Percentiles rank a stretch among this genome's conserved stretches.
phyloP scores from a whole-genome alignment of 1,139 yeast species.

The Blastobotrys malaysiensis region DNA sequence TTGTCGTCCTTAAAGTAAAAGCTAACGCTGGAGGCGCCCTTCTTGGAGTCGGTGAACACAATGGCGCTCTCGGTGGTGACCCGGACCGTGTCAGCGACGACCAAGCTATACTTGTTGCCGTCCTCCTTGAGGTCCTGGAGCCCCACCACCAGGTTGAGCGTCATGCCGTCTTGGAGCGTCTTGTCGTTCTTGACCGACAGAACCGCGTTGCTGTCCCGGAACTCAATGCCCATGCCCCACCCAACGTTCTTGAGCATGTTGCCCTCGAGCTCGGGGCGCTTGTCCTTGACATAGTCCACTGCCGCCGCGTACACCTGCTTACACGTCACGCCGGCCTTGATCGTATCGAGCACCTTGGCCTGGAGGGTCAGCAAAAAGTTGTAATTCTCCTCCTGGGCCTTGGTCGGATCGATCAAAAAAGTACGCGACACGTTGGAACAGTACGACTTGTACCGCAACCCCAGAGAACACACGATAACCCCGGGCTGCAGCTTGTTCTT shows the following conservation, averaged over 20 bases:
- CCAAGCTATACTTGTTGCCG: conserved; percentile 56
- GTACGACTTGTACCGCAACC: conserved; percentile 82
- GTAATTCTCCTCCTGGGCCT: conserved; percentile 71
- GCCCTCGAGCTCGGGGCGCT: conserved; percentile 56
- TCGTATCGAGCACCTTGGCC: conserved; percentile 48
- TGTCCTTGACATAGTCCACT: conserved; percentile 47
- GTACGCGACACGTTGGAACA: conserved; percentile 88
- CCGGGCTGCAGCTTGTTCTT: conserved; percentile 66
- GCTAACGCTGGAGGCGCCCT: conserved; percentile 67
- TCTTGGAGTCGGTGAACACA: conserved; percentile 69
- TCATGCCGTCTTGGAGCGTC: conserved; percentile 62
- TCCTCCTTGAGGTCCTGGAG: conserved; percentile 52
- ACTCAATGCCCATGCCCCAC: conserved; percentile 86
- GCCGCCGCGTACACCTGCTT: conserved; percentile 64
- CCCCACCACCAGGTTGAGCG: conserved; percentile 73
- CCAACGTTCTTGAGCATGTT: conserved; percentile 80
- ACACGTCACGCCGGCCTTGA: conserved; percentile 65
- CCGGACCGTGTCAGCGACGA: conserved; percentile 78
- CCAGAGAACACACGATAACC: conserved; percentile 77
- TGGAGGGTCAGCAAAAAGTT: conserved; percentile 61
- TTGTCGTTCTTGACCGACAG: conserved; percentile 72
- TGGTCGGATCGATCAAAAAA: conserved; percentile 83
- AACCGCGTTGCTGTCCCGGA: conserved; percentile 73
- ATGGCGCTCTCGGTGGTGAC: conserved; percentile 59
- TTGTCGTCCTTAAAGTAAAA: conserved; percentile 79